phyloP scores from a whole-genome alignment of 345 rosid genomes.

The Murraya paniculata region DNA sequence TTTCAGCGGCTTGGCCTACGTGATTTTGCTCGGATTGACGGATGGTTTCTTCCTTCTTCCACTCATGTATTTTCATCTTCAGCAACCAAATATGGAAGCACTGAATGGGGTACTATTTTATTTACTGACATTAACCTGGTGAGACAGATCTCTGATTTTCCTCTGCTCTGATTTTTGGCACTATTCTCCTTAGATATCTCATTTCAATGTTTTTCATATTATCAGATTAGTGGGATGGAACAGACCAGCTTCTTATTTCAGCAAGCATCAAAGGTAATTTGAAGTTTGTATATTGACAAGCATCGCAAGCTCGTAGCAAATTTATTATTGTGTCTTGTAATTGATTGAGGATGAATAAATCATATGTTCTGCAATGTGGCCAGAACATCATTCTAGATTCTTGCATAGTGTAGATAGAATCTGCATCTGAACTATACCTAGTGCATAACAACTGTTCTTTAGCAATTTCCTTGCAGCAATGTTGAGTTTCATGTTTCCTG shows the following conservation, averaged over 20 bases:
- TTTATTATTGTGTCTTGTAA: neutral
- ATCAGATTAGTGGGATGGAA: slow-evolving; percentile 98
- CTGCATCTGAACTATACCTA: neutral
- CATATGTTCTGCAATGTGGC: neutral
- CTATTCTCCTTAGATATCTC: neutral
- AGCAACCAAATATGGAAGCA: slow-evolving; percentile 41
- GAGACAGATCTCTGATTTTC: slow-evolving; percentile 20
- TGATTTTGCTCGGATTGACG: slow-evolving; percentile 95
- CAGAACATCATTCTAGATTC: neutral
- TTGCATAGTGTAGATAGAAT: slow-evolving; percentile 2
- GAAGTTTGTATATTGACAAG: neutral
- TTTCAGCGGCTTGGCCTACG: slow-evolving; percentile 70
- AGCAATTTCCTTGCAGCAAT: neutral
- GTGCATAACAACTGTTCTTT: neutral
- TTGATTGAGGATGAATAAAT: neutral
- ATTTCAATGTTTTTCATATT: slow-evolving; percentile 19
- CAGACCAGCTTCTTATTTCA: slow-evolving; percentile 96
- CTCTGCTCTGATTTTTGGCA: neutral
- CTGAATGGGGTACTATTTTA: slow-evolving; percentile 45
- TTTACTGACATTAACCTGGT: slow-evolving; percentile 95
- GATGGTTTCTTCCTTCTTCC: slow-evolving; percentile 80
- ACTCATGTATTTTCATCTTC: slow-evolving; percentile 36
- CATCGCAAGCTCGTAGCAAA: neutral
- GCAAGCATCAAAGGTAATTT: slow-evolving; percentile 91
- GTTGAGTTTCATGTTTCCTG: neutral